Evolutionary conservation across 2,329 filamentous ascomycete species (phyloP), one percentile per base, ranked within the genome.

Genomic region (Alternaria arborescens): DNA sequence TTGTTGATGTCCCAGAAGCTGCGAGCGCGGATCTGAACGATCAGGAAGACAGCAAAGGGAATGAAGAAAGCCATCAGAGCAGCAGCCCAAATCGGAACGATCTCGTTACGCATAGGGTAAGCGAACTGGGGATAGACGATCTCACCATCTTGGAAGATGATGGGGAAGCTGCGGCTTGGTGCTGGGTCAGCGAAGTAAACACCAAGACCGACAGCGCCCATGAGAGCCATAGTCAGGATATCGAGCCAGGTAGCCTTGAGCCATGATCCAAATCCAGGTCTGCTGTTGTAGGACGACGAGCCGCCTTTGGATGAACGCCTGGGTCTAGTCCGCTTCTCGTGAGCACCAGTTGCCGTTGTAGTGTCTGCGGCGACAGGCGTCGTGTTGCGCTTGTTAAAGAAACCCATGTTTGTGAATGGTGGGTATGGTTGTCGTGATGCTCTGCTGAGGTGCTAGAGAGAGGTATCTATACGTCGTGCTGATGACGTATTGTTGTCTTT

Each of bases 91-190:
- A 91, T 91, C 24, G 90, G 89, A 7, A 92, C 77, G 41, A 65
- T 65, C 43, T 66, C 48, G 44, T 89, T 86, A 61, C 90, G 87
- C 24, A 91, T 77, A 1, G 90, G 89, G 72, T 91, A 92, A 28
- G 88, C 89, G 66, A 91, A 91, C 61, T 91, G 74, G 0, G 90
- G 90, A 66, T 88, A 77, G 32, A 92, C 88, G 42, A 92, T 82
- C 71, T 91, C 86, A 61, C 88, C 88, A 67, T 91, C 86, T 30
- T 82, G 77, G 71, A 90, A 91, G 47, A 83, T 85, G 42, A 92
- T 58, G 41, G 90, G 85, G 73, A 92, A 92, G 10, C 88, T 90
- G n/a, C 89, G 84, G 7, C 84, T 87, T 0, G 89, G 87, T 0
- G 89, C 88, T 0, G 90, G 90, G 16, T 86, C 81, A 3, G 88